These are phyloP conservation scores for Lachnellula cervina DNA, from an alignment of 2,329 filamentous ascomycete species.

Conservation along the genomic window DNA sequence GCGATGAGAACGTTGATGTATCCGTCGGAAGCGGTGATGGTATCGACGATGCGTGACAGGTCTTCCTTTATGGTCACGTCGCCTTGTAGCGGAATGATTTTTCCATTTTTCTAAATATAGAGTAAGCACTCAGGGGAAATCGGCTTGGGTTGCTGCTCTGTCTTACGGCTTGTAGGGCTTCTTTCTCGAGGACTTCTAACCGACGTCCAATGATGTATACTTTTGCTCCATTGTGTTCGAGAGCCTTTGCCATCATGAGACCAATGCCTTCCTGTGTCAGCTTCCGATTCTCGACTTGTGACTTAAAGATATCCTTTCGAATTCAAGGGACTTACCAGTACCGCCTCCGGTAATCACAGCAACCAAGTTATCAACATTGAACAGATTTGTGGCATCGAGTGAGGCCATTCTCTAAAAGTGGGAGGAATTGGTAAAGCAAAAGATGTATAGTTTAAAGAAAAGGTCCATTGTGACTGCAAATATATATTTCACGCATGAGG, in stretches of 20 bases:
- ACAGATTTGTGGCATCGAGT: constrained; percentile 4
- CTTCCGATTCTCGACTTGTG: too few relatives aligned
- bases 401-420: not conserved
- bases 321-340: constrained; percentile 38
- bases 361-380: constrained; percentile 38
- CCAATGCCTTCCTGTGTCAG: constrained; percentile 44
- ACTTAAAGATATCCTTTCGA: too few relatives aligned
- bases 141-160: not conserved
- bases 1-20: constrained; percentile 57
- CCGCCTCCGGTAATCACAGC: constrained; percentile 52
- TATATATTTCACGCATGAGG: too few relatives aligned
- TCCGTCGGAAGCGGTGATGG: constrained; percentile 50
- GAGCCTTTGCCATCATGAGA: constrained; percentile 50
- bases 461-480: too few relatives aligned
- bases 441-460: too few relatives aligned
- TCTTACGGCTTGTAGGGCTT: constrained; percentile 32
- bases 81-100: constrained; percentile 32
- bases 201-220: constrained; percentile 54
- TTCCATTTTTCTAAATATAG: constrained; percentile 3
- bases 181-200: constrained; percentile 41
- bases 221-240: constrained; percentile 48
- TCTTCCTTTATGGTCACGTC: constrained; percentile 60
- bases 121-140: not conserved
- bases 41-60: constrained; percentile 50
- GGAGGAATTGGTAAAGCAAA: too few relatives aligned